A percentile compares a stretch with the other conserved stretches of the same genome.
phyloP scores from a whole-genome alignment of 805 yeast genomes.

The Candida sakaeoensis region DNA sequence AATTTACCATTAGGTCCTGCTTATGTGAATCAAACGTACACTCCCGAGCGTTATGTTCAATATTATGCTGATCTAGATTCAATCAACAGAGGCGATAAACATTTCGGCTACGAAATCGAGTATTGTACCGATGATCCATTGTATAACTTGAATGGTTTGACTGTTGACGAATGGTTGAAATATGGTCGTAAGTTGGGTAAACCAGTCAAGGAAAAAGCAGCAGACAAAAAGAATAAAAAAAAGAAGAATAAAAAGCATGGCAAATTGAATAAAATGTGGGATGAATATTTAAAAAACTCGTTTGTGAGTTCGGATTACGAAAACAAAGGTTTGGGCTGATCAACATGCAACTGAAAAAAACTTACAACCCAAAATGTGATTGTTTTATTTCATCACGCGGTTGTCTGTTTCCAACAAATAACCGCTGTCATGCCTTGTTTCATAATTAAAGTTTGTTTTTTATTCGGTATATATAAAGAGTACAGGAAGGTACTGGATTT shows the following conservation, averaged over 20 bases:
- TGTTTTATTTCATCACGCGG: not conserved
- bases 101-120: conserved; percentile 60
- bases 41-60: conserved; percentile 72
- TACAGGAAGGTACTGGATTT: too few species aligned
- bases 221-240: conserved; percentile 22
- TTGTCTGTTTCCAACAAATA: too few species aligned
- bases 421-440: too few species aligned
- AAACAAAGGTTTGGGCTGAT: conserved; percentile 42
- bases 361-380: too few species aligned
- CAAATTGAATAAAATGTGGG: conserved; percentile 43
- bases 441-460: too few species aligned
- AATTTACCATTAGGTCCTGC: conserved; percentile 68
- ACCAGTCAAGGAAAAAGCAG: conserved; percentile 24
- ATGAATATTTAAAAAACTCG: conserved; percentile 50
- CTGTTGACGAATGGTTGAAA: conserved; percentile 61
- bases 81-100: conserved; percentile 42
- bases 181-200: conserved; percentile 52
- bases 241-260: conserved; percentile 13
- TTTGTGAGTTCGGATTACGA: conserved; percentile 67
- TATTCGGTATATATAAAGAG: too few species aligned
- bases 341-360: too few species aligned
- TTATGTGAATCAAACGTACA: conserved; percentile 62
- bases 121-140: conserved; percentile 63
- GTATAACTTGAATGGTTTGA: conserved; percentile 50
- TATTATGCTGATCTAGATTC: conserved; percentile 62